Evolutionary conservation across 2,329 filamentous ascomycete genomes (phyloP).

Genomic region (Paecilomyces sp.): DNA sequence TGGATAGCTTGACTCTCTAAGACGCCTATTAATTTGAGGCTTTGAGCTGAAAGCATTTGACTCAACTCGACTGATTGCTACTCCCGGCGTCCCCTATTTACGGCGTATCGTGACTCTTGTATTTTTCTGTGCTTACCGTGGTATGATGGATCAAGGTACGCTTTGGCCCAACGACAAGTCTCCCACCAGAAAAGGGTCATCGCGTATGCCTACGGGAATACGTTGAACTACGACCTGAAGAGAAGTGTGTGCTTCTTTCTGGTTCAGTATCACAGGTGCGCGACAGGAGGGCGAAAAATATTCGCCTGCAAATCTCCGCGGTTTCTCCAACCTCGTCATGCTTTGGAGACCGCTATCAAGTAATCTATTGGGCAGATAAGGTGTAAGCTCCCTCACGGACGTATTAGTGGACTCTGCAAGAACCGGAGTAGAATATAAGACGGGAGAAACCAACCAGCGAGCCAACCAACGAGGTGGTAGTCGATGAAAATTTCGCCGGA

Average conservation of each 20-base stretch:
- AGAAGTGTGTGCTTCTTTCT: no score
- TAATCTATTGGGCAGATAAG: not conserved
- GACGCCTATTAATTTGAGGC: not conserved
- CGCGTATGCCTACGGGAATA: no score
- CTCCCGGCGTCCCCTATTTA: not conserved
- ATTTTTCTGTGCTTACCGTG: not conserved
- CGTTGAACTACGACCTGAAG: no score
- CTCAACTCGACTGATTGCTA: not conserved
- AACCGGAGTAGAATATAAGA: not conserved
- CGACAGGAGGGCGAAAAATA: no score
- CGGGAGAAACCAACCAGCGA: not conserved
- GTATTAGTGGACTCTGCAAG: not conserved
- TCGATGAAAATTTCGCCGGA: not conserved
- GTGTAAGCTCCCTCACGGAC: not conserved
- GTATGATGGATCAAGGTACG: no score
- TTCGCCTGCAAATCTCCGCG: no score
- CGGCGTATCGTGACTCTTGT: not conserved
- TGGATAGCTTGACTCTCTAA: not conserved
- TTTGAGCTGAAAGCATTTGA: not conserved
- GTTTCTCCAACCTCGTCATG: not conserved
- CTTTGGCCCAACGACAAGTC: no score
- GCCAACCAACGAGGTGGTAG: not conserved
- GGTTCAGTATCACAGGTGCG: no score
- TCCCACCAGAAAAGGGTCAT: no score
- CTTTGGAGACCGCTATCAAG: not conserved